A percentile compares a stretch with the other conserved stretches of the same genome.
phyloP scores from a whole-genome alignment of 805 yeast species.

The Schizosaccharomyces japonicus region DNA sequence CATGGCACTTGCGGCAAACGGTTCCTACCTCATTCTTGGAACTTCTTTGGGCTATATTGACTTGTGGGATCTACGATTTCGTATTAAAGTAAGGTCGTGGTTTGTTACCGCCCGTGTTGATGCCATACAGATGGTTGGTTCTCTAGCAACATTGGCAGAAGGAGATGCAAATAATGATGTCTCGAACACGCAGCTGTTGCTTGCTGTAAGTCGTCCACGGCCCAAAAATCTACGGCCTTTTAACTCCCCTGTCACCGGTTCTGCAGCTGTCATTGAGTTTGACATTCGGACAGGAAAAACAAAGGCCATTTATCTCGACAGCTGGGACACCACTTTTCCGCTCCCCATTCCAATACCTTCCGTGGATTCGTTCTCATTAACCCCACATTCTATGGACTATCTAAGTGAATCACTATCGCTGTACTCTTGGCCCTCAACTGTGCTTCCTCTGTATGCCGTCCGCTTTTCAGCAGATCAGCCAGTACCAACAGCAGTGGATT shows the following conservation, averaged over 20 bases:
- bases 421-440: no score
- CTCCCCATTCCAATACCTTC: background rate
- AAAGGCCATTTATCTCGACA: background rate
- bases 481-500: no score
- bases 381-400: no score
- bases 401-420: no score
- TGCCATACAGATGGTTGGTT: constrained; percentile 18
- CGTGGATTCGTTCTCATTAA: no score
- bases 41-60: constrained; percentile 50
- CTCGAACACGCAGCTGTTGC: background rate
- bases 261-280: background rate
- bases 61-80: constrained; percentile 63
- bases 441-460: no score
- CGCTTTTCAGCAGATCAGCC: no score
- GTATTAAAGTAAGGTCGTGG: constrained; percentile 36
- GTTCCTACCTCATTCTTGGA: constrained; percentile 49
- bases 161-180: background rate
- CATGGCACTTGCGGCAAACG: constrained; percentile 30
- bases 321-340: background rate
- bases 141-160: background rate
- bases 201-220: no score
- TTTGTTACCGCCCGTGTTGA: constrained; percentile 32
- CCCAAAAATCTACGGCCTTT: no score
- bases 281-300: background rate
- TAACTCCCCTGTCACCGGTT: background rate